A percentile compares a stretch with the other conserved stretches of the same genome.
Conservation (phyloP, 2,329 filamentous ascomycete genomes). For the Colletotrichum sidae region DNA sequence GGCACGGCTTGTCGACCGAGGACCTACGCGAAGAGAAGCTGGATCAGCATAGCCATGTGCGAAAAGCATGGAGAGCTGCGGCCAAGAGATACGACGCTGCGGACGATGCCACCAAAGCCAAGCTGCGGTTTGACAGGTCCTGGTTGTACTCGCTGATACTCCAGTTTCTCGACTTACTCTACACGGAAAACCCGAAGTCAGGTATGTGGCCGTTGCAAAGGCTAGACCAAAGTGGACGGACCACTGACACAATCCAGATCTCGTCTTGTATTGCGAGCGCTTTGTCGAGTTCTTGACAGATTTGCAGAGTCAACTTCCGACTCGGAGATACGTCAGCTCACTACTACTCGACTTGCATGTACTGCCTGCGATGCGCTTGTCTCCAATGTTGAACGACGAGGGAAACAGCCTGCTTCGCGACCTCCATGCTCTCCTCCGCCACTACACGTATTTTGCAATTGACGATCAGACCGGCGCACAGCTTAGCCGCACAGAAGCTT, state of each 20-base stretch:
- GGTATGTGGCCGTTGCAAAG: slow-evolving; percentile 48
- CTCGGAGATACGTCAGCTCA: slow-evolving; percentile 91
- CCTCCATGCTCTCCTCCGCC: slow-evolving; percentile 80
- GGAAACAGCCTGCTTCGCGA: slow-evolving; percentile 84
- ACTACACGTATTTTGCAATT: slow-evolving; percentile 90
- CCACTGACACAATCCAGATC: slow-evolving; percentile 60
- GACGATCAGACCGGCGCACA: slow-evolving; percentile 91
- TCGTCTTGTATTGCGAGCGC: slow-evolving; percentile 88
- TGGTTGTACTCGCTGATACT: slow-evolving; percentile 91
- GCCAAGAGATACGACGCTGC: slow-evolving; percentile 88
- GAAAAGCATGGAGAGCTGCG: slow-evolving; percentile 91
- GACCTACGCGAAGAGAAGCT: slow-evolving; percentile 78
- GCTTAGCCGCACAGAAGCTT: slow-evolving; percentile 77
- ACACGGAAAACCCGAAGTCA: slow-evolving; percentile 63
- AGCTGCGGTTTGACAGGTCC: slow-evolving; percentile 88
- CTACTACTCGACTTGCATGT: slow-evolving; percentile 88
- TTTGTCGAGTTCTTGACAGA: slow-evolving; percentile 92
- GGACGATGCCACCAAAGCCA: slow-evolving; percentile 82
- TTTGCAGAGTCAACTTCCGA: slow-evolving; percentile 92
- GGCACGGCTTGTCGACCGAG: slow-evolving; percentile 91
- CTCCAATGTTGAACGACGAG: slow-evolving; percentile 80
- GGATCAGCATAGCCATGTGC: slow-evolving; percentile 77
- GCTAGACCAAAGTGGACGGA: slow-evolving; percentile 6
- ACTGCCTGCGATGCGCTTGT: slow-evolving; percentile 80
- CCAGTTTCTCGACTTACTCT: slow-evolving; percentile 82